Percentiles rank a stretch among this genome's conserved stretches.
Conservation (phyloP, 2,329 filamentous ascomycete species). For the Xylariales sp. region DNA sequence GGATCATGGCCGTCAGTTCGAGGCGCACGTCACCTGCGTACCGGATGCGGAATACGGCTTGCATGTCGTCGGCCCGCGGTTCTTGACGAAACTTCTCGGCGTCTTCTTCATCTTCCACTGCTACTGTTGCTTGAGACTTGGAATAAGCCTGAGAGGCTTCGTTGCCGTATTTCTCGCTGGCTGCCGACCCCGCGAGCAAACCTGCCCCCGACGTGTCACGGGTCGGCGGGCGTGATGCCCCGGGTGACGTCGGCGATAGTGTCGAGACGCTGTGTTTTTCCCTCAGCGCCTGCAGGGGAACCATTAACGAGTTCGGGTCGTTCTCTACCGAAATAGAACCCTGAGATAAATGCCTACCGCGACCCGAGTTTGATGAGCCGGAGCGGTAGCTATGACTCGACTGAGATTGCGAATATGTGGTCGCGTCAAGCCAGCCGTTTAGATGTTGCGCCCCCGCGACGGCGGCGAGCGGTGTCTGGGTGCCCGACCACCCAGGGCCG, state of each 20-base stretch:
- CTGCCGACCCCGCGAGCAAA: constrained; percentile 34
- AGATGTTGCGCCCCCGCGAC: constrained; percentile 77
- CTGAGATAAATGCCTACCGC: constrained; percentile 59
- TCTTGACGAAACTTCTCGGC: constrained; percentile 69
- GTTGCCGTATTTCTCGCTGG: constrained; percentile 38
- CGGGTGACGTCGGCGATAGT: constrained; percentile 65
- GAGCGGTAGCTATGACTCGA: constrained; percentile 21
- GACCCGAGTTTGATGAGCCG: constrained; percentile 49
- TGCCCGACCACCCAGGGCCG: constrained; percentile 76
- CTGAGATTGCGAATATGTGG: constrained; percentile 11
- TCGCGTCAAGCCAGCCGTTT: constrained; percentile 58
- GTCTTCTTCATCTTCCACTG: constrained; percentile 38
- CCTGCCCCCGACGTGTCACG: constrained; percentile 54
- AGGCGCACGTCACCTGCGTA: constrained; percentile 90
- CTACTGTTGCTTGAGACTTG: constrained; percentile 16
- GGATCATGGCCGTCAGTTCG: constrained; percentile 91
- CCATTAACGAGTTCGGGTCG: constrained; percentile 43
- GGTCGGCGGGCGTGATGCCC: constrained; percentile 67
- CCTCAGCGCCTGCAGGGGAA: constrained; percentile 59
- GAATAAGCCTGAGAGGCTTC: constrained; percentile 17
- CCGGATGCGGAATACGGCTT: constrained; percentile 89
- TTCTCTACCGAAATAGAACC: constrained; percentile 61
- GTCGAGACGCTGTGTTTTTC: constrained; percentile 74
- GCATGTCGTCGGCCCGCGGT: constrained; percentile 84
- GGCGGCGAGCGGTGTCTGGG: constrained; percentile 82